Evolutionary conservation across 768 basidiomycete genomes (phyloP).

Genomic region (Amanita pseudoporphyria): DNA sequence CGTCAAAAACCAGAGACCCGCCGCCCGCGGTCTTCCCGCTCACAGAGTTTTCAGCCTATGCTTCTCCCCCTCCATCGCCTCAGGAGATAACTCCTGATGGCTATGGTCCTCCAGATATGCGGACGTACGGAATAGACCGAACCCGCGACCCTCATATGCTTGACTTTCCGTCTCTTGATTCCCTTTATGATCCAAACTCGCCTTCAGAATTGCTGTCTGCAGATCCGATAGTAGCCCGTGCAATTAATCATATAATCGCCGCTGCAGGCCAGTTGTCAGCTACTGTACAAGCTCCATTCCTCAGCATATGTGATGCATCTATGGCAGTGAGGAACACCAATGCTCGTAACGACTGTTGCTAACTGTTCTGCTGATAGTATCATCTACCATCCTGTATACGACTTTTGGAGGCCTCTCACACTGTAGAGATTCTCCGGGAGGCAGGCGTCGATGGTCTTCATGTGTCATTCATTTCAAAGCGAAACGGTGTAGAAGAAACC

Average conservation of each 20-base stretch:
- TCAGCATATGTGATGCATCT: constrained; percentile 61
- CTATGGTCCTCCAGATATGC: background rate
- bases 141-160: constrained; percentile 12
- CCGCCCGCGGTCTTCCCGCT: constrained; percentile 1
- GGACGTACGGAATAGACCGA: no score
- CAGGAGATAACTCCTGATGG: constrained; percentile 8
- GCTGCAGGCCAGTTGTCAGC: constrained; percentile 60
- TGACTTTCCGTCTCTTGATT: constrained; percentile 52
- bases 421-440: constrained; percentile 59
- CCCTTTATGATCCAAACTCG: constrained; percentile 34
- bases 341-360: background rate
- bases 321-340: constrained; percentile 47
- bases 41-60: constrained; percentile 12
- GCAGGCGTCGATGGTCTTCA: constrained; percentile 46
- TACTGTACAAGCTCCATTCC: constrained; percentile 58
- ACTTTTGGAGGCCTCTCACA: constrained; percentile 62
- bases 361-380: constrained; percentile 34
- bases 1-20: constrained; percentile 3
- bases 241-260: constrained; percentile 56
- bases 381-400: constrained; percentile 69
- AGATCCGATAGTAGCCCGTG: constrained; percentile 49
- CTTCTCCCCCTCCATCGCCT: constrained; percentile 25
- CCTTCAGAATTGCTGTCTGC: constrained; percentile 45
- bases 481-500: constrained; percentile 32
- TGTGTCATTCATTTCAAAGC: constrained; percentile 34